phyloP scores from a whole-genome alignment of 371 early-diverging fungal species.

The Parasitella parasitica region DNA sequence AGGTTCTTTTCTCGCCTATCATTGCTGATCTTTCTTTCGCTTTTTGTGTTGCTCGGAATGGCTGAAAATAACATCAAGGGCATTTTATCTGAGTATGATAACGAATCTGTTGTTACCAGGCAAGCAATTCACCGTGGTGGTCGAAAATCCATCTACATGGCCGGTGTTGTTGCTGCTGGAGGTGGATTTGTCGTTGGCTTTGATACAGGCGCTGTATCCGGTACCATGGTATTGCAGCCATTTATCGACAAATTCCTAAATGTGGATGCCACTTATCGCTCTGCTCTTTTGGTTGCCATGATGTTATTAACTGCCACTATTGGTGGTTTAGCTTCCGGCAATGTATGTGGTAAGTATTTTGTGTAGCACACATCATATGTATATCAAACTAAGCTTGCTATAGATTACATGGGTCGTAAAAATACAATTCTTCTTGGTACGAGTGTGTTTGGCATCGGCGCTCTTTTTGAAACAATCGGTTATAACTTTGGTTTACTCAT shows the following conservation, averaged over 20 bases:
- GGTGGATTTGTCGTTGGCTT: constrained; percentile 24
- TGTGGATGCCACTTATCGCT: constrained; percentile 45
- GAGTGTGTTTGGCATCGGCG: constrained; percentile 37
- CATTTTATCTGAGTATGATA: not conserved
- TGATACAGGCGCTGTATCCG: constrained; percentile 20
- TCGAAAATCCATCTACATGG: constrained; percentile 31
- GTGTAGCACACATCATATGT: not conserved
- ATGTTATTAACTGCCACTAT: constrained; percentile 47
- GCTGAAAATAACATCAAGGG: constrained; percentile 2
- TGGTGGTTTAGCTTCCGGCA: constrained; percentile 44
- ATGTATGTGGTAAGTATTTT: constrained; percentile 37
- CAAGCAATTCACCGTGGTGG: constrained; percentile 9
- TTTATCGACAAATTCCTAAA: constrained; percentile 22
- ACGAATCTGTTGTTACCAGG: constrained; percentile 11
- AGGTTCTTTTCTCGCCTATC: too few relatives aligned
- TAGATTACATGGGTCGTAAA: constrained; percentile 47
- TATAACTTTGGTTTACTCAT: constrained; percentile 39
- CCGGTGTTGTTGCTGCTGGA: constrained; percentile 21
- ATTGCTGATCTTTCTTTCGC: too few relatives aligned
- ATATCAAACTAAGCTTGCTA: not conserved
- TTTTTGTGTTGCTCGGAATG: not conserved
- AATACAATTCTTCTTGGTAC: constrained; percentile 40
- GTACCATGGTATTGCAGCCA: constrained; percentile 18
- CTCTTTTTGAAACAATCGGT: constrained; percentile 48
- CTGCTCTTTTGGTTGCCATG: constrained; percentile 35